Conservation (phyloP, 1,284 basidiomycete genomes). For the Phaffia rhodozyma region DNA sequence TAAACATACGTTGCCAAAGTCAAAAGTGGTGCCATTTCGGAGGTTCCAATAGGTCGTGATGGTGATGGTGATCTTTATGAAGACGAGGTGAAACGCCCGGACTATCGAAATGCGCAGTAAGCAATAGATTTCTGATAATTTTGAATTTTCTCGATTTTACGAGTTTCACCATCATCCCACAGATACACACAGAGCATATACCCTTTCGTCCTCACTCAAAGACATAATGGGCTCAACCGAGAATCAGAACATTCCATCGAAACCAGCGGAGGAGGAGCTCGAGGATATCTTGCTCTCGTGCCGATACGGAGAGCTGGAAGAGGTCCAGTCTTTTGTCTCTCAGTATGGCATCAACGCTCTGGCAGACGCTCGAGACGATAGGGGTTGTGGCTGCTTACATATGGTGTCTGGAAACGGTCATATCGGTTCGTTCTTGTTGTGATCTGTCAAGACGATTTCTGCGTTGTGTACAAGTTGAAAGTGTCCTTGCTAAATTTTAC, state of each 20-base stretch:
- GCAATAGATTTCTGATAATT: no score
- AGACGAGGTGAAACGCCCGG: no score
- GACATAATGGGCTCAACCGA: background rate
- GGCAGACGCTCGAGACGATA: constrained; percentile 51
- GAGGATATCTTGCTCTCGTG: constrained; percentile 68
- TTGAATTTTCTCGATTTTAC: background rate
- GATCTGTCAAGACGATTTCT: no score
- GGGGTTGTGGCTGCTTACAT: constrained; percentile 65
- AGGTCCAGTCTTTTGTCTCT: constrained; percentile 53
- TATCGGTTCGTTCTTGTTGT: constrained; percentile 45
- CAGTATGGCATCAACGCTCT: constrained; percentile 48
- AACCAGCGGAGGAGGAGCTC: constrained; percentile 44
- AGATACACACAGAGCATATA: background rate
- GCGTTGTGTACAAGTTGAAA: background rate
- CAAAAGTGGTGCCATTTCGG: constrained; percentile 61
- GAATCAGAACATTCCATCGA: background rate
- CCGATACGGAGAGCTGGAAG: constrained; percentile 72
- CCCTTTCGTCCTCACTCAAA: background rate
- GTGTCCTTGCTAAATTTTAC: background rate
- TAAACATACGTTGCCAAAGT: constrained; percentile 45
- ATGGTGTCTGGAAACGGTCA: constrained; percentile 81
- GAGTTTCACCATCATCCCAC: background rate
- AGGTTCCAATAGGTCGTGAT: background rate
- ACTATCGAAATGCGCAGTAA: no score
- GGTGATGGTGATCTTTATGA: background rate